phyloP scores from a whole-genome alignment of 108 stramenopile genomes.

The Schizochytrium sp. region DNA sequence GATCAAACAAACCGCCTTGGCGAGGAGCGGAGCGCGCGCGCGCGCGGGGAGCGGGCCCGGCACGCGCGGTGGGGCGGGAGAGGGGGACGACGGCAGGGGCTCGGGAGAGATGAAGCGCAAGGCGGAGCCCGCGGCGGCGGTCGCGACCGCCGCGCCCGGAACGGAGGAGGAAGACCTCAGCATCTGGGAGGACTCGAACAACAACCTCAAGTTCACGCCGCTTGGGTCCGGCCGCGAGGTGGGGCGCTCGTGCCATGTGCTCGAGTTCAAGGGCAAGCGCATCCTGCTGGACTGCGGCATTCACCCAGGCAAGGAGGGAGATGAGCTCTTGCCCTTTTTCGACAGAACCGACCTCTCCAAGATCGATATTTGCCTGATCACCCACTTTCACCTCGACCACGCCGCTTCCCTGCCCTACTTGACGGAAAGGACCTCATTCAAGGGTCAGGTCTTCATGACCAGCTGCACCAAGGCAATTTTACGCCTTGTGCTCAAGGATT shows the following conservation, averaged over 20 bases:
- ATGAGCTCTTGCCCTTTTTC: constrained; percentile 62
- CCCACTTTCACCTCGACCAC: constrained; percentile 97
- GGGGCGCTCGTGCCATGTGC: constrained; percentile 88
- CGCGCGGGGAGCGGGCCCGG: not conserved
- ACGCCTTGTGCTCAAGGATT: constrained; percentile 80
- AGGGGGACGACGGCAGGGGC: not conserved
- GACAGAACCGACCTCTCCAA: constrained; percentile 5
- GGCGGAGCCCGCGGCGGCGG: not conserved
- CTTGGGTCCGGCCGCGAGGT: constrained; percentile 88
- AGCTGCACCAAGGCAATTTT: constrained; percentile 96
- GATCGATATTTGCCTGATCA: constrained; percentile 61
- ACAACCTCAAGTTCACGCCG: constrained; percentile 41
- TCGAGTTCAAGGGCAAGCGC: constrained; percentile 49
- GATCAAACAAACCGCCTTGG: no score
- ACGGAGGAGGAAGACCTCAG: not conserved
- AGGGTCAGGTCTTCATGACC: constrained; percentile 89
- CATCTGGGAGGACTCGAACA: constrained; percentile 10
- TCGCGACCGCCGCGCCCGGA: not conserved
- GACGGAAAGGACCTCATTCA: constrained; percentile 87
- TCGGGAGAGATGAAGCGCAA: not conserved
- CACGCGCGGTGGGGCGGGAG: not conserved
- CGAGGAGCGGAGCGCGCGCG: not conserved
- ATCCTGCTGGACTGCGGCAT: constrained; percentile 87
- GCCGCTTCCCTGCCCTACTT: constrained; percentile 90
- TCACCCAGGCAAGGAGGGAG: constrained; percentile 90